Evolutionary conservation across 2,329 filamentous ascomycete genomes (phyloP).

Genomic region (Gnomoniopsis smithogilvyi): DNA sequence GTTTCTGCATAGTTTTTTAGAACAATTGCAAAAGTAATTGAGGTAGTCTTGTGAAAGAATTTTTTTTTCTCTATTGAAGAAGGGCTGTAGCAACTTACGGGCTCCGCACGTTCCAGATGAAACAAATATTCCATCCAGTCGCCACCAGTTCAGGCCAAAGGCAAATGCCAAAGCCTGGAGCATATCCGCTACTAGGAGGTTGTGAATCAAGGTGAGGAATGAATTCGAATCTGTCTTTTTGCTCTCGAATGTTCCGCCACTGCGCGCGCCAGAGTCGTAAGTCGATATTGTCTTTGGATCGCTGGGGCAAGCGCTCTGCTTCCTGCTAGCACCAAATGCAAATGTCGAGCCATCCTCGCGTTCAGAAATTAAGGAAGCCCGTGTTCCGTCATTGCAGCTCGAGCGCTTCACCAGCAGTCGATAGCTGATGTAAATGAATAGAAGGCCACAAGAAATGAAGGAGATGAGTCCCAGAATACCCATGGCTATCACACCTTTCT

Average conservation of each 20-base stretch:
- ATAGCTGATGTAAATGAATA: neutral
- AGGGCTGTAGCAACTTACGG: neutral
- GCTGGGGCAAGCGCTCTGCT: neutral
- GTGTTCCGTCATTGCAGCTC: neutral
- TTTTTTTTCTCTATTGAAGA: neutral
- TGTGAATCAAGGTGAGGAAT: conserved; percentile 67
- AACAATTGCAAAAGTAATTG: too few species aligned
- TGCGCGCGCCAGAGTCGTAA: neutral
- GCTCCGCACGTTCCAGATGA: conserved; percentile 51
- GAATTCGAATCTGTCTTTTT: conserved; percentile 48
- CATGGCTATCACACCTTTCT: neutral
- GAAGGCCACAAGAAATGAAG: neutral
- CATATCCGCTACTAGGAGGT: conserved; percentile 65
- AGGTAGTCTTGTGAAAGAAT: too few species aligned
- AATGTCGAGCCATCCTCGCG: neutral
- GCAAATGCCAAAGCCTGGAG: conserved; percentile 64
- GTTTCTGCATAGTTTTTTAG: too few species aligned
- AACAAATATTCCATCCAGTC: conserved; percentile 50
- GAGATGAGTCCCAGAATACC: neutral
- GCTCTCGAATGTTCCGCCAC: neutral
- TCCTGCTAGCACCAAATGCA: neutral
- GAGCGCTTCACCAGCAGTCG: neutral
- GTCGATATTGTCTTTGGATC: neutral
- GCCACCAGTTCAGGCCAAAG: conserved; percentile 59
- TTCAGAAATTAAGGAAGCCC: neutral